Base-by-base conservation (phyloP, 2,329 filamentous ascomycete species). In the Passalora sequoiae region DNA sequence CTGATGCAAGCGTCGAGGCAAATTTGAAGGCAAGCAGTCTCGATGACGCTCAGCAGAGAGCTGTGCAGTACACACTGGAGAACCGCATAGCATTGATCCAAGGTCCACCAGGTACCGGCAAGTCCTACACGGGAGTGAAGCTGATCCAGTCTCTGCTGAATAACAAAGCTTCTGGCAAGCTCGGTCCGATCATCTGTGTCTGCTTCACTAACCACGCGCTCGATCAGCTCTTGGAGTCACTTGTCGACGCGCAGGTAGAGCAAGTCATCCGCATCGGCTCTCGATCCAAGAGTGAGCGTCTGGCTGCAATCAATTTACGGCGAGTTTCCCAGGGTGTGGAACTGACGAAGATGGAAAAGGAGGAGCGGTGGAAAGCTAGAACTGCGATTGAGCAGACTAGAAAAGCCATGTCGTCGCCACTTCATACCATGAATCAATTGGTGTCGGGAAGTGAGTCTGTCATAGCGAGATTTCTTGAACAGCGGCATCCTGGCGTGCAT, bases 51-150 rank as follows among this genome's bases (percentile, higher is more conserved):
- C n/a, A n/a, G n/a, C n/a, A n/a, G n/a, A n/a, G n/a, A n/a, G n/a
- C n/a, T n/a, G n/a, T n/a, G n/a, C n/a, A n/a, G 19, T 52, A 2
- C 61, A 61, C n/a, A 44, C 46, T 1, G 59, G 76, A 3, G 42
- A 54, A 1, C 60, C 79, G 0, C 76, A 80, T 45, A 38, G 78
- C 76, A 36, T 60, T 82, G 0, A 83, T 89, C 1, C 83, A 87
- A 66, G 84, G 84, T 0, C 85, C 85, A 1, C 85, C 84, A 52
- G 83, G 79, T 0, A 89, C 83, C 0, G 85, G 85, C 1, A 89
- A 89, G 52, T 86, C 83, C 0, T 86, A 86, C 49, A 74, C 86
- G 2, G 85, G 85, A 0, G 78, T 83, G 0, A 64, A 84, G 2
- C 66, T 82, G 1, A 74, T 77, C 0, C 80, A 80, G 40, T 61